These are phyloP conservation scores for Scleromitrula shiraiana DNA, from an alignment of 2,329 filamentous ascomycete genomes.

Conservation along the genomic window DNA sequence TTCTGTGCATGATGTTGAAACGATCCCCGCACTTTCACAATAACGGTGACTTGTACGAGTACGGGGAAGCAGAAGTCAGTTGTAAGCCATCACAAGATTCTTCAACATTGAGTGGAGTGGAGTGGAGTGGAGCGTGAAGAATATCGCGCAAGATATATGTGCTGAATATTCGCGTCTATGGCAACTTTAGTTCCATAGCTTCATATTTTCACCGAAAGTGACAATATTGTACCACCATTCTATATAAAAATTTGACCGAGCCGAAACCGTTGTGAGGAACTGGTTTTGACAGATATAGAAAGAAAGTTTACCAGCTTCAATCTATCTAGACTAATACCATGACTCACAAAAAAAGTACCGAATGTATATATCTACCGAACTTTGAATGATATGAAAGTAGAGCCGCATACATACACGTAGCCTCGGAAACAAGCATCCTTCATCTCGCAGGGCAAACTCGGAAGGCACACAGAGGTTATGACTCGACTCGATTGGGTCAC, in stretches of 20 bases:
- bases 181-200: not conserved
- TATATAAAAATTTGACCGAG: no score
- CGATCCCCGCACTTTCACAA: not conserved
- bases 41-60: not conserved
- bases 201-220: not conserved
- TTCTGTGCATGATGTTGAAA: not conserved
- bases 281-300: not conserved
- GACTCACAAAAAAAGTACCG: no score
- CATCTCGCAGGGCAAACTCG: not conserved
- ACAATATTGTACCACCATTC: no score
- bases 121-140: no score
- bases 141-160: not conserved
- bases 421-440: no score
- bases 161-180: not conserved
- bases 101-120: not conserved
- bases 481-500: no score
- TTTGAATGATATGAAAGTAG: no score
- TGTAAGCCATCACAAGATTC: not conserved
- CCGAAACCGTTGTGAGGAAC: no score
- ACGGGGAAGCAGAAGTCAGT: conserved; percentile 3
- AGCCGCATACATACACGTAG: no score
- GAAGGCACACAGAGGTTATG: not conserved
- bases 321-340: not conserved
- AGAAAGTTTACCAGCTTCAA: not conserved
- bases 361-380: no score